A percentile compares a stretch with the other conserved stretches of the same genome.
Evolutionary conservation across 208 protist genomes (phyloP).

Genomic region (Crithidia sp.): DNA sequence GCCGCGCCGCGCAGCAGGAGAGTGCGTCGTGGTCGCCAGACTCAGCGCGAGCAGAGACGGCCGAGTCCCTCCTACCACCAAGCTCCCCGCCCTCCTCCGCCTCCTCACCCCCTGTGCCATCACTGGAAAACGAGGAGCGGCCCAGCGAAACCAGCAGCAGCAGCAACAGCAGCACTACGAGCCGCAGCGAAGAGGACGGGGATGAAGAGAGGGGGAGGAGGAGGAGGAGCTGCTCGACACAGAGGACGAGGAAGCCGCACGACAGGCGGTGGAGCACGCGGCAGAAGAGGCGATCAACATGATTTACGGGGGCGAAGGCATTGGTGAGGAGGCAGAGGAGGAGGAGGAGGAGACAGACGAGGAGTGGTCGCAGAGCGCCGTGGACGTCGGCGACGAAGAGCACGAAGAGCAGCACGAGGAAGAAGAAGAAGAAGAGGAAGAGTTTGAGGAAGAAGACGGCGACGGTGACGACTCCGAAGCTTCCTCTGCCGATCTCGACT

Average conservation of each 20-base stretch:
- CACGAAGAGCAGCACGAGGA: constrained; percentile 11
- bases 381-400: background rate
- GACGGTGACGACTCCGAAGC: constrained; percentile 30
- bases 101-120: background rate
- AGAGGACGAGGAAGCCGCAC: background rate
- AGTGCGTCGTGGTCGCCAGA: constrained; percentile 15
- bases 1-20: background rate
- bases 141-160: background rate
- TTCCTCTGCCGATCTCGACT: constrained; percentile 52
- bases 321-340: constrained; percentile 1
- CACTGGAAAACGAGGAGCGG: constrained; percentile 5
- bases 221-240: background rate
- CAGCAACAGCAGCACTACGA: background rate
- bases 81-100: background rate
- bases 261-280: background rate
- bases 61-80: background rate
- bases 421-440: constrained; percentile 23
- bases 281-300: background rate
- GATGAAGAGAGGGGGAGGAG: constrained; percentile 10
- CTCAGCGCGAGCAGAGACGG: background rate
- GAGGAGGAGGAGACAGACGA: constrained; percentile 18
- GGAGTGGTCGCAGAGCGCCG: constrained; percentile 11
- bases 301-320: background rate
- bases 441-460: constrained; percentile 21
- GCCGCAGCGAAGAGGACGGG: background rate